phyloP scores from a whole-genome alignment of 164 flowering plant genomes.

The Dillenia turbinata region DNA sequence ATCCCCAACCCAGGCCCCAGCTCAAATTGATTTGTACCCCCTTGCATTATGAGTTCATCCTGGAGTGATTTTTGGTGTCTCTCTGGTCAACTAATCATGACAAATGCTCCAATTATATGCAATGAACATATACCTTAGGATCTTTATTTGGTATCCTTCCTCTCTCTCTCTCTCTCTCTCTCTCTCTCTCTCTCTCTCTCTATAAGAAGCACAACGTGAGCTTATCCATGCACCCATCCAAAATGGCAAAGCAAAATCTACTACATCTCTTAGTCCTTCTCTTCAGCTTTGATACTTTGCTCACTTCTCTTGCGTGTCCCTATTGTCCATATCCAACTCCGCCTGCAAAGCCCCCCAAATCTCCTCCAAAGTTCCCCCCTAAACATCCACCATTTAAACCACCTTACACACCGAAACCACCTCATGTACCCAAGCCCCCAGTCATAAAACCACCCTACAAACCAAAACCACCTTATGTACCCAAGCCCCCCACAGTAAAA shows the following conservation, averaged over 20 bases:
- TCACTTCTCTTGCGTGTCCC: slow-evolving; percentile 35
- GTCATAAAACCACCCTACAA: too few species aligned
- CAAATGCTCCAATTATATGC: not conserved
- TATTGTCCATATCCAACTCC: slow-evolving; percentile 31
- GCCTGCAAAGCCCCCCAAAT: slow-evolving; percentile 18
- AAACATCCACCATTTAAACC: slow-evolving; percentile 14
- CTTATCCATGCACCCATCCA: not conserved
- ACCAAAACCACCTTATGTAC: too few species aligned
- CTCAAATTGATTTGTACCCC: too few species aligned
- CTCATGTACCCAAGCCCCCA: too few species aligned
- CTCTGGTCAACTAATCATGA: slow-evolving; percentile 10
- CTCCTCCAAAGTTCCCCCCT: slow-evolving; percentile 15
- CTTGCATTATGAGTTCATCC: too few species aligned
- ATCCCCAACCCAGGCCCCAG: too few species aligned
- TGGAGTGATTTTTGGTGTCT: not conserved
- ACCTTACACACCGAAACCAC: too few species aligned
- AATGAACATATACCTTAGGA: too few species aligned
- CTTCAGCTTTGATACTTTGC: slow-evolving; percentile 20
- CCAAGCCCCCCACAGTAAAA: too few species aligned
- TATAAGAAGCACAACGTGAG: not conserved
- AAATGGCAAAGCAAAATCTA: slow-evolving; percentile 19
- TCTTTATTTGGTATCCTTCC: too few species aligned
- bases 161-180: not conserved
- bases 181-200: slow-evolving; percentile 7
- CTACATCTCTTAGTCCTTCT: slow-evolving; percentile 20